Evolutionary conservation across 495 filamentous ascomycete species (phyloP).

Genomic region (Xylona heveae): DNA sequence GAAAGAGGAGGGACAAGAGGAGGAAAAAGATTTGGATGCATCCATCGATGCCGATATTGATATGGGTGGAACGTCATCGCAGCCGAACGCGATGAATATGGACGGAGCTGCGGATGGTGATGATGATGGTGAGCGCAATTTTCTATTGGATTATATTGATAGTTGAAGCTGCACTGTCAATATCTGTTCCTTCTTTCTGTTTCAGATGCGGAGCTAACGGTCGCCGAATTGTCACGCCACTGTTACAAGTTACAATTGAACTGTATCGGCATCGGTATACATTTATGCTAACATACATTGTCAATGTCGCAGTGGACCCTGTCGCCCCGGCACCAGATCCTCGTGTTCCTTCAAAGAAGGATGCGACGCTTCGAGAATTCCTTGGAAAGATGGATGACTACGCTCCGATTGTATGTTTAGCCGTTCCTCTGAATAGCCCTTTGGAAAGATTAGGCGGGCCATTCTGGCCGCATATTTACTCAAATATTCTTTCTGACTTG

Average conservation of each 20-base stretch:
- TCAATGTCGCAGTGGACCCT: conserved; percentile 1
- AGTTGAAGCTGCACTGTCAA: too few species aligned
- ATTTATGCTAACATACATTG: too few species aligned
- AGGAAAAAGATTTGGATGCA: conserved; percentile 4
- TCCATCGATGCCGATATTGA: conserved; percentile 5
- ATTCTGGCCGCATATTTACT: not conserved
- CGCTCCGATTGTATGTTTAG: conserved; percentile 65
- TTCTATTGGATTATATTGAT: too few species aligned
- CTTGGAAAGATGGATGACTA: conserved; percentile 95
- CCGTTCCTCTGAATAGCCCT: not conserved
- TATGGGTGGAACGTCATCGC: conserved; percentile 1
- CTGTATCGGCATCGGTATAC: too few species aligned
- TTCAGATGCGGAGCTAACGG: too few species aligned
- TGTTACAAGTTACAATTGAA: too few species aligned
- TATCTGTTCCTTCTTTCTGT: too few species aligned
- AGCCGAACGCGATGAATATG: conserved; percentile 2
- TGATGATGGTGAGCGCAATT: not conserved
- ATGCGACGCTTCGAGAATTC: conserved; percentile 78
- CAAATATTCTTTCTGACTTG: not conserved
- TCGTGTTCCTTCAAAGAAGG: conserved; percentile 56
- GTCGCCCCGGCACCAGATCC: conserved; percentile 8
- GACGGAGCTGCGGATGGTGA: conserved; percentile 3
- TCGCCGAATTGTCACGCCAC: too few species aligned
- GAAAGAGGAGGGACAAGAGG: too few species aligned
- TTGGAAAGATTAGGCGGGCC: not conserved